Base-by-base conservation (phyloP, 164 flowering plant genomes). In the Macadamia integrifolia region DNA sequence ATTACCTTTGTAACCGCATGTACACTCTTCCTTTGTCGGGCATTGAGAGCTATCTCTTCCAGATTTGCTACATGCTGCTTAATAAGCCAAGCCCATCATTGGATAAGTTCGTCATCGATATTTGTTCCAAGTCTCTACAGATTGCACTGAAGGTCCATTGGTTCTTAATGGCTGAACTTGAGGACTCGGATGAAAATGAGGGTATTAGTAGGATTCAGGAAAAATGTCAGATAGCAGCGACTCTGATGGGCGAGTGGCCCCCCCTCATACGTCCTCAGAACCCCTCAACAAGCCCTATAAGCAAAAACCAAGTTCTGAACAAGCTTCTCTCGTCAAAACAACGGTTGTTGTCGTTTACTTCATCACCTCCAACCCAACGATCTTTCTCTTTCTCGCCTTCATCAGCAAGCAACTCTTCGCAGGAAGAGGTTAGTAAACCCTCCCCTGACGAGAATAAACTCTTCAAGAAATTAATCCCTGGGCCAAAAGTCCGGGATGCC, bases 31-130 rank as follows among this genome's bases (percentile, higher is more conserved):
- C 98, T 6, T 76, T 89, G 17, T 76, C 94, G 0, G 99, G 99
- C 48, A 83, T 95, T 43, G 99, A 95, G 80, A 86, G 93, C 77
- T 95, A 95, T 35, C 75, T 95, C 69, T 91, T 95, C 65, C 99
- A 95, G 72, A 84, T 95, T 60, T 92, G 98, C 67, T 95, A 92
- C 77, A 88, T 95, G 98, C 60, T 89, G 79, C 86, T 95, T 28
- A 93, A 95, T 72, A 95, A 88, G 80, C 99, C 99, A 0, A 95
- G 99, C 72, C 99, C 99, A 0, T 90, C 98, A 0, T 66, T 95
- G 73, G 99, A 95, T 79, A 95, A 92, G 81, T 95, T 95, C 76
- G 98, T 95, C n/a, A 95, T 95, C 31, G 99, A 95, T 78, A 79
- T 92, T 28, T 89, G 98, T 74, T 84, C 97, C 0, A 88, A 87